Evolutionary conservation across 129 eudicot genomes (phyloP).

Genomic region (Oenanthe sinensis): DNA sequence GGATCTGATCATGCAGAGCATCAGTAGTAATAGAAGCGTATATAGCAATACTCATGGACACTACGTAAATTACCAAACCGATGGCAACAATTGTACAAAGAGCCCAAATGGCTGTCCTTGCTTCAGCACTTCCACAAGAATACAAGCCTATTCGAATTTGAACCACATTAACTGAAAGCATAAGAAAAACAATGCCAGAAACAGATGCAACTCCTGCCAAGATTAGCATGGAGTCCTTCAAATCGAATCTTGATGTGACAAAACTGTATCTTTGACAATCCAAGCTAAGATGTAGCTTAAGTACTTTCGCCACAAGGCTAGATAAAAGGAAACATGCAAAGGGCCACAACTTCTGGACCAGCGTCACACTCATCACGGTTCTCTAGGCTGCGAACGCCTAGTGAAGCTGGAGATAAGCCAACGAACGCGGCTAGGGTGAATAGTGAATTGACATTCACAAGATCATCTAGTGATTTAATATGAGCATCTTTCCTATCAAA

Average conservation of each 20-base stretch:
- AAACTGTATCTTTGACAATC: not conserved
- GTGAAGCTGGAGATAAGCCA: not conserved
- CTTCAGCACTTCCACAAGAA: not conserved
- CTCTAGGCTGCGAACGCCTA: not conserved
- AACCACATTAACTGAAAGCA: not conserved
- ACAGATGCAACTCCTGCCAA: not conserved
- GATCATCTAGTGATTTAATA: not conserved
- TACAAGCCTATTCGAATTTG: not conserved
- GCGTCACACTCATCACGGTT: not conserved
- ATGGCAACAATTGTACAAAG: not conserved
- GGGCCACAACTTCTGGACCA: not conserved
- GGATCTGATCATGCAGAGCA: not conserved
- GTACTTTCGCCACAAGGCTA: not conserved
- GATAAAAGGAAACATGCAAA: not conserved
- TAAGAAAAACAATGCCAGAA: not conserved
- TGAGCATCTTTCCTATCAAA: not conserved
- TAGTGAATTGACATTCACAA: not conserved
- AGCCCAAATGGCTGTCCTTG: not conserved
- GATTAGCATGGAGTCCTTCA: not conserved
- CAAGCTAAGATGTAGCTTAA: not conserved
- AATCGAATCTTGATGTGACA: not conserved
- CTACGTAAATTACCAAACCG: not conserved
- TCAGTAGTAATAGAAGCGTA: not conserved
- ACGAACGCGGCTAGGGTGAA: not conserved
- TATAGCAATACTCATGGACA: not conserved